Percentiles rank a stretch among this genome's conserved stretches.
Evolutionary conservation across 306 rosid species (phyloP).

Genomic region (Casuarina cunninghamiana): DNA sequence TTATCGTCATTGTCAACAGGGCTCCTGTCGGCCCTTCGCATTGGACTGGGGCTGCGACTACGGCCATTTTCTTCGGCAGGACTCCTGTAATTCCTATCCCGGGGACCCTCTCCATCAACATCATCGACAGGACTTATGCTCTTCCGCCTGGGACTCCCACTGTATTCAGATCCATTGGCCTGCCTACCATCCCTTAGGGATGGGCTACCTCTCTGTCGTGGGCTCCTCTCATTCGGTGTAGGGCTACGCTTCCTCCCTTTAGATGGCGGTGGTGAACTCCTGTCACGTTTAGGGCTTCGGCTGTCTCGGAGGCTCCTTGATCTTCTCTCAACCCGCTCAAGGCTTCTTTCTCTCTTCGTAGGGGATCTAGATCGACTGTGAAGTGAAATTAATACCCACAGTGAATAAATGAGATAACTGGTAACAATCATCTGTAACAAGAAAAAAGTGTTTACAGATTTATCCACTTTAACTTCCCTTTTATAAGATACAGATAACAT

Average conservation of each 20-base stretch:
- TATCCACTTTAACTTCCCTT: neutral
- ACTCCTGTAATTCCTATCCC: constrained; percentile 28
- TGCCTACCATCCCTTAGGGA: constrained; percentile 35
- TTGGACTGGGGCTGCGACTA: constrained; percentile 49
- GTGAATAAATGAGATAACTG: neutral
- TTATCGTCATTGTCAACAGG: constrained; percentile 48
- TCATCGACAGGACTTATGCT: constrained; percentile 45
- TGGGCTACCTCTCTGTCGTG: constrained; percentile 35
- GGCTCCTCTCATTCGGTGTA: constrained; percentile 47
- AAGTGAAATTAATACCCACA: neutral
- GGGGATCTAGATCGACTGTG: constrained; percentile 52
- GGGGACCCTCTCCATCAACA: constrained; percentile 30
- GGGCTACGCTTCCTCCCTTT: constrained; percentile 42
- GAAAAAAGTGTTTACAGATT: neutral
- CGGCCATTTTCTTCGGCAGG: constrained; percentile 43
- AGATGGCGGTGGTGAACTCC: constrained; percentile 45
- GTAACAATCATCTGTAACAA: neutral
- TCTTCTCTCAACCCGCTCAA: constrained; percentile 41
- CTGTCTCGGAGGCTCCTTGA: constrained; percentile 50
- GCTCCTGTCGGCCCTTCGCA: constrained; percentile 45
- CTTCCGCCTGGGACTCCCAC: constrained; percentile 43
- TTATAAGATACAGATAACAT: too few species aligned
- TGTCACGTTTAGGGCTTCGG: constrained; percentile 44
- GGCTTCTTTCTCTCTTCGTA: constrained; percentile 43
- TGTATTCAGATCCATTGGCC: constrained; percentile 26